A percentile compares a stretch with the other conserved stretches of the same genome.
These are phyloP conservation scores for Eucalyptus tenuipes DNA, from an alignment of 345 rosid genomes.

Conservation along the genomic window DNA sequence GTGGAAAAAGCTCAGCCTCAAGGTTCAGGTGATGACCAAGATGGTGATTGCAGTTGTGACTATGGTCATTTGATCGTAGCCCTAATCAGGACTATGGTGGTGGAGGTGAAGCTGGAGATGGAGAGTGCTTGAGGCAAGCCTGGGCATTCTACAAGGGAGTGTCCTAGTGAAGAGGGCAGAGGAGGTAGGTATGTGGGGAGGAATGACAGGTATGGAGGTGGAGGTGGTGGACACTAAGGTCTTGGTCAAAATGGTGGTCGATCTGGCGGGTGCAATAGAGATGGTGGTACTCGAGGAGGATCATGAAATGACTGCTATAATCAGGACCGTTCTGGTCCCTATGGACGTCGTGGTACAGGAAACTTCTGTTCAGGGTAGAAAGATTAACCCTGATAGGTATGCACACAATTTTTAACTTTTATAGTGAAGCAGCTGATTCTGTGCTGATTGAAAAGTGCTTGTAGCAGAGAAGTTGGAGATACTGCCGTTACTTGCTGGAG, in stretches of 20 bases:
- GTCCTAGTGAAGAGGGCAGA: constrained; percentile 44
- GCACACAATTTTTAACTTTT: too few relatives aligned
- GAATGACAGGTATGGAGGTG: neutral
- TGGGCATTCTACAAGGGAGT: constrained; percentile 88
- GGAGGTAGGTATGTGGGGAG: neutral
- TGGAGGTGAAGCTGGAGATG: constrained; percentile 32
- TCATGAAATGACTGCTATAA: constrained; percentile 46
- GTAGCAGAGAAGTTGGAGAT: too few relatives aligned
- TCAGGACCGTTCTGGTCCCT: constrained; percentile 69
- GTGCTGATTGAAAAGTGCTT: too few relatives aligned
- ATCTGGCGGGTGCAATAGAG: constrained; percentile 57
- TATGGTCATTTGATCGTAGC: constrained; percentile 39
- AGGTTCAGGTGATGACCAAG: constrained; percentile 57
- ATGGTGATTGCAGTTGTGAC: constrained; percentile 45
- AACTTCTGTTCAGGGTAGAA: constrained; percentile 16
- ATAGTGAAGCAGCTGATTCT: neutral
- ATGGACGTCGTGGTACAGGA: constrained; percentile 54
- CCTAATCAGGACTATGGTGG: constrained; percentile 19
- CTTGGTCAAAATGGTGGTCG: constrained; percentile 69
- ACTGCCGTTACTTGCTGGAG: too few relatives aligned
- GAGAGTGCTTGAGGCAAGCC: constrained; percentile 95
- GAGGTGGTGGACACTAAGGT: constrained; percentile 53
- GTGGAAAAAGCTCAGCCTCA: constrained; percentile 92
- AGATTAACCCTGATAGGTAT: too few relatives aligned
- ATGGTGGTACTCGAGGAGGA: constrained; percentile 57